A percentile compares a stretch with the other conserved stretches of the same genome.
phyloP scores from a whole-genome alignment of 768 basidiomycete species.

The Daedaleopsis nitida region DNA sequence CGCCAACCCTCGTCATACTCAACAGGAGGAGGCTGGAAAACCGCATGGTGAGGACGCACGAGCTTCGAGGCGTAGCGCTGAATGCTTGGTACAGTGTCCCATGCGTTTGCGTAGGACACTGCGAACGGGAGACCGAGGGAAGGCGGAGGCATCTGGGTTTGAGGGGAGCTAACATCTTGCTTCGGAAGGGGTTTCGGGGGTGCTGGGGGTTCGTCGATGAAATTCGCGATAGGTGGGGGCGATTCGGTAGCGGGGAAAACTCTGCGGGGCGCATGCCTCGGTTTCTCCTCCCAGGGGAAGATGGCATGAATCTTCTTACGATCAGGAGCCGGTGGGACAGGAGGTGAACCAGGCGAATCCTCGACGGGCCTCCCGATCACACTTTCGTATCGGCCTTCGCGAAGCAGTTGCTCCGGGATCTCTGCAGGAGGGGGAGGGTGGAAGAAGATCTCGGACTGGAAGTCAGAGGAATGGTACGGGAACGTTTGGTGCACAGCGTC shows the following conservation, averaged over 20 bases:
- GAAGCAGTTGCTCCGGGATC: constrained; percentile 68
- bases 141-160: constrained; percentile 29
- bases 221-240: constrained; percentile 42
- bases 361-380: constrained; percentile 49
- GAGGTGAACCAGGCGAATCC: constrained; percentile 28
- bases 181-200: constrained; percentile 26
- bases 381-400: constrained; percentile 73
- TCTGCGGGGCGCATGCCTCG: constrained; percentile 64
- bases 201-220: constrained; percentile 25
- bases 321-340: constrained; percentile 61
- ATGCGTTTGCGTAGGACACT: constrained; percentile 75
- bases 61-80: constrained; percentile 70
- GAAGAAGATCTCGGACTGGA: constrained; percentile 57
- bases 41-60: constrained; percentile 48
- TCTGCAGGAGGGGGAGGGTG: constrained; percentile 57
- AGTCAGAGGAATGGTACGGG: constrained; percentile 34
- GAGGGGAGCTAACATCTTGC: constrained; percentile 11
- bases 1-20: constrained; percentile 40
- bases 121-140: constrained; percentile 52
- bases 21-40: constrained; percentile 50
- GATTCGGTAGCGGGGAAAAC: constrained; percentile 71
- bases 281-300: constrained; percentile 95
- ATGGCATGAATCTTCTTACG: constrained; percentile 69
- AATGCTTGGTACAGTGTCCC: constrained; percentile 83
- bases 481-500: constrained; percentile 38